Conservation (phyloP, 208 protist species). For the Acanthamoeba sp. region DNA sequence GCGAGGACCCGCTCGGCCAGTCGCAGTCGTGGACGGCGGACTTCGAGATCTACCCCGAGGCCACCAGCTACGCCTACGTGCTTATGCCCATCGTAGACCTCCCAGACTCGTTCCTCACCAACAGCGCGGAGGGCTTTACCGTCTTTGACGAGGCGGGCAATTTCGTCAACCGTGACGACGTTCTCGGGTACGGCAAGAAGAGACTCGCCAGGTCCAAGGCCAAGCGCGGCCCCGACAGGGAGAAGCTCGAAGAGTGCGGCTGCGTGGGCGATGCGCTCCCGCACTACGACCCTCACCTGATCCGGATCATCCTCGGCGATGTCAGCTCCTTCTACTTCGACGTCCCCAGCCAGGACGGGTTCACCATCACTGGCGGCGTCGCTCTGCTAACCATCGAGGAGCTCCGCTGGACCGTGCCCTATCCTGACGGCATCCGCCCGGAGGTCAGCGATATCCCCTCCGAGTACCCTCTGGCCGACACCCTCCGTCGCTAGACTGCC, state of each 20-base stretch:
- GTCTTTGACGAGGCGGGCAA: not conserved
- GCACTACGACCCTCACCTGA: not conserved
- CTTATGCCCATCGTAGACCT: too few relatives aligned
- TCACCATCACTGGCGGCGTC: not conserved
- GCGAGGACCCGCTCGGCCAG: not conserved
- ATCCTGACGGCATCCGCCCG: not conserved
- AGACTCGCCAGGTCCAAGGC: not conserved
- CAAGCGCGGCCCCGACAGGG: not conserved
- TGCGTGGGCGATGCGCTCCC: not conserved
- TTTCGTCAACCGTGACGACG: not conserved
- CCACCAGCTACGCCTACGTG: too few relatives aligned
- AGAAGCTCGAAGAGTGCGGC: not conserved
- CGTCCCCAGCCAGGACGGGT: not conserved
- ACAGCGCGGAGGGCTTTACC: not conserved
- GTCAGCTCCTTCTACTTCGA: not conserved
- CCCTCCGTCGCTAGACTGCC: too few relatives aligned
- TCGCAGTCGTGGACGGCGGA: not conserved
- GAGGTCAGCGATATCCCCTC: not conserved
- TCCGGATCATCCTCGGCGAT: not conserved
- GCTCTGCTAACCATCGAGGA: not conserved
- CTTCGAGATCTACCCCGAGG: not conserved
- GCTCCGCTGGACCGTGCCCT: conserved; percentile 24
- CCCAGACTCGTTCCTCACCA: too few relatives aligned
- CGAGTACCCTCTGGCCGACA: not conserved
- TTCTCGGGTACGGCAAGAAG: not conserved